Evolutionary conservation across 176 grass and related monocot genomes (phyloP).

Genomic region (Rhynchospora breviuscula): DNA sequence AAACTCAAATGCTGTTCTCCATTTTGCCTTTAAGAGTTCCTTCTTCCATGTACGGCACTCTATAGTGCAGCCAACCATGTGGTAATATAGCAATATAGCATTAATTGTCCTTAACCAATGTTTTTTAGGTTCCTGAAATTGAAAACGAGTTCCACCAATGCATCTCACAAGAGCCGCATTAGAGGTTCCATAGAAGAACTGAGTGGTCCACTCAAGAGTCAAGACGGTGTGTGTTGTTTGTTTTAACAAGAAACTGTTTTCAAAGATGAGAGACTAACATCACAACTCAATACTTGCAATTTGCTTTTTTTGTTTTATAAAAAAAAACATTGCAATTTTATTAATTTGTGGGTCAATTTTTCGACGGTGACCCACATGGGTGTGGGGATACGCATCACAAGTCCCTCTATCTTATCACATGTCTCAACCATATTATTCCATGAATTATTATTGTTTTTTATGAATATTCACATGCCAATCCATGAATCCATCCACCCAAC

Average conservation of each 20-base stretch:
- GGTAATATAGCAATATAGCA: no score
- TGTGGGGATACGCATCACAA: not conserved
- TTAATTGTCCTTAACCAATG: not conserved
- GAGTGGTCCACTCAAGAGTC: not conserved
- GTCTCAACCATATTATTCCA: not conserved
- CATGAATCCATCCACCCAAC: not conserved
- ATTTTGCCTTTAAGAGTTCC: not conserved
- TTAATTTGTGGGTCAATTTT: not conserved
- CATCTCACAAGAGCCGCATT: not conserved
- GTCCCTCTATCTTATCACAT: not conserved
- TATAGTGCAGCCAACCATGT: not conserved
- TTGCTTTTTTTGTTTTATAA: not conserved
- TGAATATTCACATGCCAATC: slow-evolving; percentile 9
- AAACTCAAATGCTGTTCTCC: not conserved
- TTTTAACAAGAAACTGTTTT: not conserved
- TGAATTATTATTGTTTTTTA: slow-evolving; percentile 4
- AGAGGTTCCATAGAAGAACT: not conserved
- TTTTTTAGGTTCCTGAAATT: not conserved
- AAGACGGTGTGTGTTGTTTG: not conserved
- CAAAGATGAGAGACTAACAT: not conserved
- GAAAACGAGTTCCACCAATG: not conserved
- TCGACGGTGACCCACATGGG: not conserved
- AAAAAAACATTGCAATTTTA: not conserved
- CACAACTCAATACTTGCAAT: not conserved
- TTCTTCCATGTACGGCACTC: not conserved